A percentile compares a stretch with the other conserved stretches of the same genome.
These are phyloP conservation scores for Pythium biforme DNA, from an alignment of 352 stramenopile genomes.

Conservation along the genomic window DNA sequence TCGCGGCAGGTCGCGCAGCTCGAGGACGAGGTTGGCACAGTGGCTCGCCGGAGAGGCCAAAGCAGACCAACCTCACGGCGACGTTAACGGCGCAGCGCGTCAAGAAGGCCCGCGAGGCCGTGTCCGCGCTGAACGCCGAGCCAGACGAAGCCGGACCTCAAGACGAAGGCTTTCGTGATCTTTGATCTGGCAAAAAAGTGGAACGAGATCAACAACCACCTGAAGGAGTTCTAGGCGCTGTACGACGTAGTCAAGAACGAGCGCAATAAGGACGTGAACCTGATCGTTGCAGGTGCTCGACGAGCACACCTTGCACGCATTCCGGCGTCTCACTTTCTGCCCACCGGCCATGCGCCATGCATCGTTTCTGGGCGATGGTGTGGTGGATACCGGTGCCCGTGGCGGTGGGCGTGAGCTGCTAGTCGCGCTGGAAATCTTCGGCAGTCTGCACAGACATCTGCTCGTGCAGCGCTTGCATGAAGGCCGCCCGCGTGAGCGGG, in stretches of 20 bases:
- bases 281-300: constrained; percentile 90
- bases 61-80: constrained; percentile 84
- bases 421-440: not conserved
- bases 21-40: constrained; percentile 80
- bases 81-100: constrained; percentile 90
- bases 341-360: not conserved
- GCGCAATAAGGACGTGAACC: constrained; percentile 95
- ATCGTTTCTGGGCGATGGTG: not conserved
- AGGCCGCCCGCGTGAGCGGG: not conserved
- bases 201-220: constrained; percentile 91
- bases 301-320: constrained; percentile 16
- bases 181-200: constrained; percentile 93
- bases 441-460: constrained; percentile 4
- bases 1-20: constrained; percentile 67
- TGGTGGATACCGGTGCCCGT: not conserved
- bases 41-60: constrained; percentile 88
- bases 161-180: constrained; percentile 93
- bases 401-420: not conserved
- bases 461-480: constrained; percentile 18
- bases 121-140: constrained; percentile 70
- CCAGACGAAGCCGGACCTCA: constrained; percentile 88
- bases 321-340: not conserved
- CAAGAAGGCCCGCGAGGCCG: constrained; percentile 87
- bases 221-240: constrained; percentile 91
- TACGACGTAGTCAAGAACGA: constrained; percentile 97